phyloP scores from a whole-genome alignment of 2,329 filamentous ascomycete species.

The Colletotrichum camelliae region DNA sequence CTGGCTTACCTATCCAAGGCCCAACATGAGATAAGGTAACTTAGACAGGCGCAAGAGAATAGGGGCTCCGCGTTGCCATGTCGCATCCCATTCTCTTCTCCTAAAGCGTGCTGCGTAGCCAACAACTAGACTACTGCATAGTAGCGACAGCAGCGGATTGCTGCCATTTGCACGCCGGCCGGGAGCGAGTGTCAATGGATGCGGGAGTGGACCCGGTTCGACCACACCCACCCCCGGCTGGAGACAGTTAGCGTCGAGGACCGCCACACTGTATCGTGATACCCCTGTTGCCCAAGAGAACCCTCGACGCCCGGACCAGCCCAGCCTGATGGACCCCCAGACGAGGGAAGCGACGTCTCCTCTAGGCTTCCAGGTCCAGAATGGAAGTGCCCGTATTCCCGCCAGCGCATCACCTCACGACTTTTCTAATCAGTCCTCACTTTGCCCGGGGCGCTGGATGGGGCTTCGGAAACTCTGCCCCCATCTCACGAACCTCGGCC shows the following conservation, averaged over 20 bases:
- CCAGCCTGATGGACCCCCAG: background rate
- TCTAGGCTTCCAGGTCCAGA: background rate
- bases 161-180: background rate
- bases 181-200: background rate
- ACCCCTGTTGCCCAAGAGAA: slow-evolving; percentile 1
- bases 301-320: slow-evolving; percentile 1
- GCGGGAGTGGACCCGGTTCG: slow-evolving; percentile 1
- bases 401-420: background rate
- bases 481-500: background rate
- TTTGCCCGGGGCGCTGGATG: background rate
- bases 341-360: background rate
- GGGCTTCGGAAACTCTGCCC: background rate
- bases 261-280: background rate
- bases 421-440: background rate
- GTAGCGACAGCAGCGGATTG: background rate
- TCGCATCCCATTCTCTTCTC: background rate
- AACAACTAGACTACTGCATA: background rate
- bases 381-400: background rate
- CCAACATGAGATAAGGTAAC: background rate
- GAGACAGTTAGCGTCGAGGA: background rate
- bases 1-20: background rate
- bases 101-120: background rate
- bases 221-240: background rate
- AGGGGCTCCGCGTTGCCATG: background rate
- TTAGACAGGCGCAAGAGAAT: background rate